phyloP scores from a whole-genome alignment of 768 basidiomycete genomes.

The Sarcodon sp. region DNA sequence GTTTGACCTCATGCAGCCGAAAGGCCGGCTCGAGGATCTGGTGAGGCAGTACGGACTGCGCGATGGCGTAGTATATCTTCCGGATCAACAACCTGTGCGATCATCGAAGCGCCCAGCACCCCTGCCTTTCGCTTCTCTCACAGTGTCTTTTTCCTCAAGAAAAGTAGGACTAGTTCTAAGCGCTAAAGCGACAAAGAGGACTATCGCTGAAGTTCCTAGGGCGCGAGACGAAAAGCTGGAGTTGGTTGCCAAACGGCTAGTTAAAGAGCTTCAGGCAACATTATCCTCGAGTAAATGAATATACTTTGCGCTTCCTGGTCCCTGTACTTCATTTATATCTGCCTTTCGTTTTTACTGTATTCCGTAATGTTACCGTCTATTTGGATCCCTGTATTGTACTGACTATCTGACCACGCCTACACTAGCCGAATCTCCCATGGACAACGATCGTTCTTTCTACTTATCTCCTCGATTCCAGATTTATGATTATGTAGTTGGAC shows the following conservation, averaged over 20 bases:
- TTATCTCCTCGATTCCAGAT: too few species aligned
- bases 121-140: slow-evolving; percentile 21
- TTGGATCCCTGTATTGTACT: too few species aligned
- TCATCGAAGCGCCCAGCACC: background rate
- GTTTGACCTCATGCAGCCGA: slow-evolving; percentile 67
- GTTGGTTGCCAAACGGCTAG: slow-evolving; percentile 36
- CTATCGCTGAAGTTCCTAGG: slow-evolving; percentile 40
- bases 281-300: too few species aligned
- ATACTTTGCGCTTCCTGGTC: too few species aligned
- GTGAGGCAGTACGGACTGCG: slow-evolving; percentile 31
- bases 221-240: slow-evolving; percentile 45
- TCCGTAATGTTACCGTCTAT: too few species aligned
- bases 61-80: slow-evolving; percentile 18
- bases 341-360: too few species aligned
- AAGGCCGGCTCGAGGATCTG: slow-evolving; percentile 66
- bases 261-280: slow-evolving; percentile 23
- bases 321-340: too few species aligned
- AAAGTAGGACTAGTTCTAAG: slow-evolving; percentile 24
- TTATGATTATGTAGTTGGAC: too few species aligned
- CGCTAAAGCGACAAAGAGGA: slow-evolving; percentile 27
- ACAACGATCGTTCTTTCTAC: too few species aligned
- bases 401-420: too few species aligned
- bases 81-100: background rate
- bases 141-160: slow-evolving; percentile 26
- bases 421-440: too few species aligned